phyloP scores from a whole-genome alignment of 306 rosid species.

The Vigna trinervia region DNA sequence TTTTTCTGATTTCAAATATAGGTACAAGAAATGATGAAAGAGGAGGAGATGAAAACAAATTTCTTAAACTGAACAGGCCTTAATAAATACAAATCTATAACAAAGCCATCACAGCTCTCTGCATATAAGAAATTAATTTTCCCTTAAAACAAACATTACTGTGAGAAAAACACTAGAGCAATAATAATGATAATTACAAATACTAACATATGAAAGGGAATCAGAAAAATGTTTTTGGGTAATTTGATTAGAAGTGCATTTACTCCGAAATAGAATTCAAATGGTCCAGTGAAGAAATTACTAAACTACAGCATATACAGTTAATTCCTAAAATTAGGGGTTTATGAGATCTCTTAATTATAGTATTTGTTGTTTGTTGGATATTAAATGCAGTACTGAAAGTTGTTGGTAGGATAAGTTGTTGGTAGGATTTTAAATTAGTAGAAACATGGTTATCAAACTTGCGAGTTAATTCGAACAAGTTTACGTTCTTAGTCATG shows the following conservation, averaged over 20 bases:
- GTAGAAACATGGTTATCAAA: too few species aligned
- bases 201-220: constrained; percentile 16
- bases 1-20: neutral
- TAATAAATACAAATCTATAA: neutral
- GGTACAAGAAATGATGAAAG: neutral
- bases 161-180: neutral
- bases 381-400: too few species aligned
- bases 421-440: too few species aligned
- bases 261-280: neutral
- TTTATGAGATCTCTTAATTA: neutral
- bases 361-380: neutral
- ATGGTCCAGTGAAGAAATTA: neutral
- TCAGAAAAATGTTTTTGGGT: neutral
- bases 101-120: constrained; percentile 32
- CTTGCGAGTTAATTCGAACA: too few species aligned
- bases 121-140: constrained; percentile 30
- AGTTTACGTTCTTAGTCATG: too few species aligned
- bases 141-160: constrained; percentile 25
- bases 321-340: constrained; percentile 1
- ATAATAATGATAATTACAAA: neutral
- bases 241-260: neutral
- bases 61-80: neutral
- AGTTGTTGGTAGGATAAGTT: too few species aligned
- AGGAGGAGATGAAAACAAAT: neutral
- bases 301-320: neutral